Base-by-base conservation (phyloP, 257 asterid genomes). In the Ilex asprella region DNA sequence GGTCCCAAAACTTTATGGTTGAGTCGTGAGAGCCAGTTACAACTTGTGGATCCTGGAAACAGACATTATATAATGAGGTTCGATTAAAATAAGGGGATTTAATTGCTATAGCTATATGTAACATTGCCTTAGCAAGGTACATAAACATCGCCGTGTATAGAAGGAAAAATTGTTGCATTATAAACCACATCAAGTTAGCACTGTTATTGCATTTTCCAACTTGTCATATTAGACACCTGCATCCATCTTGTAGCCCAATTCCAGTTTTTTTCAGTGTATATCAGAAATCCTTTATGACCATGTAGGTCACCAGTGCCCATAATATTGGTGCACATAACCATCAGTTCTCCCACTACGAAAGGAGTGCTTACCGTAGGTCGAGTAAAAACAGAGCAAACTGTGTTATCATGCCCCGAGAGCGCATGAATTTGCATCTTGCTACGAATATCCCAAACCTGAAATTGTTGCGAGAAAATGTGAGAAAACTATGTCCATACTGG, bases 311-410 rank as follows among this genome's bases (percentile, higher is more conserved):
- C 27, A 21, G 27, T 21, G 27, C 27, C 27, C 27, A 21, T 21
- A 35, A 35, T 8, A 35, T 8, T 3, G 41, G 41, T 35, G 41
- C 2, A 35, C 8, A 3, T 35, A 35, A 35, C 5, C 41, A 50
- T 52, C 47, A 44, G 43, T 50, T 46, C 31, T 39, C 31, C 55
- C 41, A 54, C 50, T 30, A 68, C 46, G 58, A 71, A 65, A 64
- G 6, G 75, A 71, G 64, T 31, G 64, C 84, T 75, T 61, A 87
- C 96, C 77, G 78, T 82, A 32, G 99, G 85, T 59, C 95, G 76
- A 44, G 97, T 82, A 80, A 93, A 89, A 65, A 93, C 92, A 60
- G 99, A 93, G 81, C 97, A 93, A 30, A 93, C 99, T 43, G 99
- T 89, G 73, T 93, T 85, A 9, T 93, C 99, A 74, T 93, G 97